Percentiles rank a stretch among this genome's conserved stretches.
Evolutionary conservation across 306 rosid species (phyloP).

Genomic region (Dalbergia cochinchinensis): DNA sequence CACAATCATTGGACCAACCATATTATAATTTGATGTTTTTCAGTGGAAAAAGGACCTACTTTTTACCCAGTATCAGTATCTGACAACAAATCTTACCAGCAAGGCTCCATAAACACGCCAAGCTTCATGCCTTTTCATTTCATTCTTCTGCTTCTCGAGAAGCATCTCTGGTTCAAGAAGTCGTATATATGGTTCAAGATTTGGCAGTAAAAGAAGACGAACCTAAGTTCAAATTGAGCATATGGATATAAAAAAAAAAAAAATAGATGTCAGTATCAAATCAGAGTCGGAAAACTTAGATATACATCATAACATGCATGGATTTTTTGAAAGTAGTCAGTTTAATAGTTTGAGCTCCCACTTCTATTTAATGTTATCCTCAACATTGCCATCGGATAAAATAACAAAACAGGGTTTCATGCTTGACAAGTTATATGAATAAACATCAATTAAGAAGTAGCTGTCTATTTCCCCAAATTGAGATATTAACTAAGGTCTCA

Average conservation of each 20-base stretch:
- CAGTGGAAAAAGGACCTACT: conserved; percentile 9
- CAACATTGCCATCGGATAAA: background rate
- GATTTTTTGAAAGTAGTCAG: background rate
- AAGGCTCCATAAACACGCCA: conserved; percentile 89
- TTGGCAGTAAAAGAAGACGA: conserved; percentile 78
- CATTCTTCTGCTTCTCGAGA: conserved; percentile 82
- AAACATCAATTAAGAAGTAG: conserved; percentile 14
- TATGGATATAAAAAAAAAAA: conserved; percentile 38
- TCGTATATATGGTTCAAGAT: conserved; percentile 73
- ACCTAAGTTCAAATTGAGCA: conserved; percentile 59
- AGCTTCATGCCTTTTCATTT: conserved; percentile 84
- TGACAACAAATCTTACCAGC: conserved; percentile 63
- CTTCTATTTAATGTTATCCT: conserved; percentile 3
- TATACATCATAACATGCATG: background rate
- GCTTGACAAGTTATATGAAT: conserved; percentile 1
- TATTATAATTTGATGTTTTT: conserved; percentile 12
- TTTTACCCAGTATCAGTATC: conserved; percentile 3
- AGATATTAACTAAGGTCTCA: background rate
- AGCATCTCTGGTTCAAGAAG: conserved; percentile 90
- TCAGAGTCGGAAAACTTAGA: conserved; percentile 33
- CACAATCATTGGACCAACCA: conserved; percentile 41
- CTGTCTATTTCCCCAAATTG: conserved; percentile 15
- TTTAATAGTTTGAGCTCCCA: conserved; percentile 19
- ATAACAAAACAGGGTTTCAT: conserved; percentile 3
- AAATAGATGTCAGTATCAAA: conserved; percentile 18